These are phyloP conservation scores for Aspergillus ellipticus DNA, from an alignment of 495 filamentous ascomycete genomes.

Conservation along the genomic window DNA sequence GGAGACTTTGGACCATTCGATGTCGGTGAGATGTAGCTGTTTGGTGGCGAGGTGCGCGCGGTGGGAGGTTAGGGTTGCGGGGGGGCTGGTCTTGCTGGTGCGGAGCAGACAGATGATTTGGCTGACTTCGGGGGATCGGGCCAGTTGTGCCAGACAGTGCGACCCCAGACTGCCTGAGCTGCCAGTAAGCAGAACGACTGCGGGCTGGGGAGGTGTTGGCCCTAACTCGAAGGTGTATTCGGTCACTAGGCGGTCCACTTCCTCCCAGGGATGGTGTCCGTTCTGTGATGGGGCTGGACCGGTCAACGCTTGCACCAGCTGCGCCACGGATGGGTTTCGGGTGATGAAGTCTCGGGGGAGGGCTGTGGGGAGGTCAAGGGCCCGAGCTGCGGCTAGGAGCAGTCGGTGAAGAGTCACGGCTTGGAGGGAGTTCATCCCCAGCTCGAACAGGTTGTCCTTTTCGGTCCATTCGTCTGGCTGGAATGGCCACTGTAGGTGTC, in stretches of 20 bases:
- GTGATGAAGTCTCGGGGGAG: too few relatives aligned
- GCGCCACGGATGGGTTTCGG: too few relatives aligned
- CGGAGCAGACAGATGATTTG: neutral
- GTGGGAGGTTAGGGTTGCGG: neutral
- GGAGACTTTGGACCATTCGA: neutral
- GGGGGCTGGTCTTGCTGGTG: neutral
- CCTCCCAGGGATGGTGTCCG: neutral
- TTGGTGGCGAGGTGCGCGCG: neutral
- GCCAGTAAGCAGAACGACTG: conserved; percentile 30
- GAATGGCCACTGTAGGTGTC: neutral
- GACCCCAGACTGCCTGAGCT: conserved; percentile 30
- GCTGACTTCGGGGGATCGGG: neutral
- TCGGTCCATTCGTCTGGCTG: neutral
- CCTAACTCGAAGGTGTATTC: neutral
- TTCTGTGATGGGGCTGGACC: too few relatives aligned
- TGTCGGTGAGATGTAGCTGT: neutral
- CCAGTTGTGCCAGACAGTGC: conserved; percentile 20
- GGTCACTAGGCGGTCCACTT: neutral
- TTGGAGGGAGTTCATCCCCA: conserved; percentile 37
- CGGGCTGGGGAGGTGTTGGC: neutral
- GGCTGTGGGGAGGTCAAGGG: too few relatives aligned
- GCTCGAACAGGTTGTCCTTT: conserved; percentile 34
- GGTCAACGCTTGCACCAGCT: too few relatives aligned
- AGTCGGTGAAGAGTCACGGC: conserved; percentile 20
- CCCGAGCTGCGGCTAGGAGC: too few relatives aligned